Conservation (phyloP, 176 grass and related monocot species). For the Saccharum spontaneum region DNA sequence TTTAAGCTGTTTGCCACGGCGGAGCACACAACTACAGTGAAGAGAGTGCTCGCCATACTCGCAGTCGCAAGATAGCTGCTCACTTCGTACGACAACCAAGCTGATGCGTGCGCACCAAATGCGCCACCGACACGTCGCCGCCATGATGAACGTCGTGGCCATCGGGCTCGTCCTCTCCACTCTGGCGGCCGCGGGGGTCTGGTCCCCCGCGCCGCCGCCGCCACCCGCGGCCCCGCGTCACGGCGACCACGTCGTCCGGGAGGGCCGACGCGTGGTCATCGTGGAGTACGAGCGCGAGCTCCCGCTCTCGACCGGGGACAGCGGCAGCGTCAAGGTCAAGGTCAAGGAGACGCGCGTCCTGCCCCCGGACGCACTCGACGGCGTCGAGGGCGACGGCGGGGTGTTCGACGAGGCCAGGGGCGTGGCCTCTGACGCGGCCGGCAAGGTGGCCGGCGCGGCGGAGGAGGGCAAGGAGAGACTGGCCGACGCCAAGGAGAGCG, state of each 20-base stretch:
- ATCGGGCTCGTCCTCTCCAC: slow-evolving; percentile 69
- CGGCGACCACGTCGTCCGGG: slow-evolving; percentile 42
- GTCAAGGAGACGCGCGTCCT: slow-evolving; percentile 23
- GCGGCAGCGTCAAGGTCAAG: slow-evolving; percentile 33
- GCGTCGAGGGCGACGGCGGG: slow-evolving; percentile 31
- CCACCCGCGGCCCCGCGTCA: background rate
- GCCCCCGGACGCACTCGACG: background rate
- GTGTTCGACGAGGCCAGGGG: background rate
- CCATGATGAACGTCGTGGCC: slow-evolving; percentile 78
- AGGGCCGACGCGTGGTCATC: slow-evolving; percentile 75
- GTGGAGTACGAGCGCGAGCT: slow-evolving; percentile 83
- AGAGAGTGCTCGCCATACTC: background rate
- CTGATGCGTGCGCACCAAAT: background rate
- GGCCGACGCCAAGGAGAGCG: slow-evolving; percentile 33
- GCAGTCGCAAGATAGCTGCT: background rate
- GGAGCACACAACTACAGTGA: background rate
- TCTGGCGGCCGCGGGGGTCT: slow-evolving; percentile 57
- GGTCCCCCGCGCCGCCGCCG: slow-evolving; percentile 42
- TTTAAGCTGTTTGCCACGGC: slow-evolving; percentile 1
- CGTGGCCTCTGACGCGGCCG: slow-evolving; percentile 1
- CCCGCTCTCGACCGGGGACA: slow-evolving; percentile 9
- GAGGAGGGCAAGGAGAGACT: slow-evolving; percentile 43
- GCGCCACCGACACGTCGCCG: background rate
- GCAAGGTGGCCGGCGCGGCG: slow-evolving; percentile 23
- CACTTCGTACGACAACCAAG: background rate